Conservation (phyloP, 768 basidiomycete species). For the Tylopilus sp. region DNA sequence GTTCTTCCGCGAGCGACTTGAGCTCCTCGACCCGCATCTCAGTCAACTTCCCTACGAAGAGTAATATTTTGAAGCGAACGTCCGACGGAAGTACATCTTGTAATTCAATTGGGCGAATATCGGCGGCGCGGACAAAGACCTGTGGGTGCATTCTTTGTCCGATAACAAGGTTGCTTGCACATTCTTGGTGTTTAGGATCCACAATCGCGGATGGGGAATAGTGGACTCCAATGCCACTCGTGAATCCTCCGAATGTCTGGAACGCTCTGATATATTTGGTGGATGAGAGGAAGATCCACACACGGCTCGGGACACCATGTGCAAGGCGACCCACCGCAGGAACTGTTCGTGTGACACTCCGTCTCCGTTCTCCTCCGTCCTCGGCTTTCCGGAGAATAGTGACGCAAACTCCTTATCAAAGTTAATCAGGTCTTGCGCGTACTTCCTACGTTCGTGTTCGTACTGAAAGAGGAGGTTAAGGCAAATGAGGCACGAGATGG, state of each 20-base stretch:
- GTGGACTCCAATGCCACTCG: constrained; percentile 38
- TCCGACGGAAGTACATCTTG: constrained; percentile 41
- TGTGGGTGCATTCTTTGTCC: constrained; percentile 40
- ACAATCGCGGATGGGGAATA: constrained; percentile 39
- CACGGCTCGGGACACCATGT: not conserved
- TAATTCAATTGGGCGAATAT: constrained; percentile 36
- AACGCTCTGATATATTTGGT: constrained; percentile 28
- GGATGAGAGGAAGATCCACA: not conserved
- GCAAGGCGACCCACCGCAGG: constrained; percentile 23
- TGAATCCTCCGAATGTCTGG: constrained; percentile 37
- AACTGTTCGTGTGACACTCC: constrained; percentile 37
- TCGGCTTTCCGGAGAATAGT: constrained; percentile 68
- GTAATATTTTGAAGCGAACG: constrained; percentile 36
- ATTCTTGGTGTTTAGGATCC: constrained; percentile 27
- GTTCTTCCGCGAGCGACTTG: constrained; percentile 24
- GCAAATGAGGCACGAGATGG: not conserved
- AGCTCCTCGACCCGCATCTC: constrained; percentile 21
- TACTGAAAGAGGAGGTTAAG: constrained; percentile 45
- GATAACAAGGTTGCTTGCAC: constrained; percentile 32
- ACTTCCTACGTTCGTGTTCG: constrained; percentile 62
- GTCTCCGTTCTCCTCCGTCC: constrained; percentile 38
- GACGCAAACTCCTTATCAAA: constrained; percentile 65
- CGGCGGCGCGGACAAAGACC: constrained; percentile 34
- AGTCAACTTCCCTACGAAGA: constrained; percentile 32
- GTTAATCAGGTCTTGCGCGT: constrained; percentile 67